A percentile compares a stretch with the other conserved stretches of the same genome.
Conservation (phyloP, 257 asterid species). For the Fraxinus americana region DNA sequence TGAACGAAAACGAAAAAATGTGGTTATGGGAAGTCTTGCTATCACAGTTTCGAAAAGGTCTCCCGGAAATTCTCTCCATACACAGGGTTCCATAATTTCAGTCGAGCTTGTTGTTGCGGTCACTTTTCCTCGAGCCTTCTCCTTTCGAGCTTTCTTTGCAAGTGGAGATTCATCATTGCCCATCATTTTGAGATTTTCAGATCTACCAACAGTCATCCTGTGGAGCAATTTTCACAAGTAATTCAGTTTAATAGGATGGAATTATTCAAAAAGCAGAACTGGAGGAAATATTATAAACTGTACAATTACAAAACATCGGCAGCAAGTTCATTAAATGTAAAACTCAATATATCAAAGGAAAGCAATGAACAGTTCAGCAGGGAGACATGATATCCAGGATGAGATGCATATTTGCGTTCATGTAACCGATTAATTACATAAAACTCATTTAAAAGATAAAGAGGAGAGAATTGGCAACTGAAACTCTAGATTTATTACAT, state of each 20-base stretch:
- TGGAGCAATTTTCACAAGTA: conserved; percentile 48
- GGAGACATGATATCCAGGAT: neutral
- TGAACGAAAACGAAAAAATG: conserved; percentile 72
- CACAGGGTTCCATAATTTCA: conserved; percentile 58
- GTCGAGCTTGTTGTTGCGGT: conserved; percentile 35
- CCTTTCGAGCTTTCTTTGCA: conserved; percentile 68
- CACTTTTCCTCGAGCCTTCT: conserved; percentile 53
- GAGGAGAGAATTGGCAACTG: neutral
- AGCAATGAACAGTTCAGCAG: neutral
- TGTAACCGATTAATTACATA: neutral
- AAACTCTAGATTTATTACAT: neutral
- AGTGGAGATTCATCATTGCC: conserved; percentile 85
- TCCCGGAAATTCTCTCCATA: conserved; percentile 93
- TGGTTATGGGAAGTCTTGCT: conserved; percentile 78
- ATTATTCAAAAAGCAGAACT: neutral
- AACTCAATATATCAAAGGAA: neutral
- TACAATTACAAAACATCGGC: conserved; percentile 8
- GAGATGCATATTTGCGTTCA: neutral
- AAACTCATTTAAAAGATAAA: neutral
- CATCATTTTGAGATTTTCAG: conserved; percentile 77
- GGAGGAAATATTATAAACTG: neutral
- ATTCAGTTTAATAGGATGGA: conserved; percentile 7
- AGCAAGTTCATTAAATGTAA: too few species aligned
- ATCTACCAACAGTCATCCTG: conserved; percentile 71
- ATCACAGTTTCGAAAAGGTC: conserved; percentile 83